Conservation (phyloP, 768 basidiomycete genomes). For the Serendipita sp. region DNA sequence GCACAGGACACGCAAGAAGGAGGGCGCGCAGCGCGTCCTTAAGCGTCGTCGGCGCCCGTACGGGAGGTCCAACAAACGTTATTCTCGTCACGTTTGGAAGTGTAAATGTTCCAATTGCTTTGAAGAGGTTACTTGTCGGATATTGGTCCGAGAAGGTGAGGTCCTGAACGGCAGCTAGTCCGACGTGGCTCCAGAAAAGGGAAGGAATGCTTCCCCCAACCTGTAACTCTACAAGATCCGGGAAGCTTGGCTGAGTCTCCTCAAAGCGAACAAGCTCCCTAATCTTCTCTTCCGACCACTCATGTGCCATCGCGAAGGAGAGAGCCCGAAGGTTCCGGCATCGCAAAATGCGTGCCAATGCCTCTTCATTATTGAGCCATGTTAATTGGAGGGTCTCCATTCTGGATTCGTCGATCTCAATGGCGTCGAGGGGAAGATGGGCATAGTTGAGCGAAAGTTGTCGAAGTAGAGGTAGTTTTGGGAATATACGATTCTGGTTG, state of each 20-base stretch:
- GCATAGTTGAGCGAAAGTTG: not conserved
- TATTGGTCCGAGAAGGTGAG: not conserved
- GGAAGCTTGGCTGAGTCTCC: not conserved
- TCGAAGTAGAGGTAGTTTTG: not conserved
- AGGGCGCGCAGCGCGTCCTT: not conserved
- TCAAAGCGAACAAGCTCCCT: not conserved
- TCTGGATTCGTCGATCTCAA: not conserved
- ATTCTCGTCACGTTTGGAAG: not conserved
- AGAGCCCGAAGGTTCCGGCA: not conserved
- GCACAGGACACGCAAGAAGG: not conserved
- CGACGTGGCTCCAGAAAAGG: not conserved
- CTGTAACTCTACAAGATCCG: not conserved
- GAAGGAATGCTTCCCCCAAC: not conserved
- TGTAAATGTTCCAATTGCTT: not conserved
- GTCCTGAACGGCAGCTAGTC: not conserved
- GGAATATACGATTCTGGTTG: not conserved
- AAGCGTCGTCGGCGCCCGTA: not conserved
- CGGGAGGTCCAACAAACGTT: not conserved
- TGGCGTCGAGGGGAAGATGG: not conserved
- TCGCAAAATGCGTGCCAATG: not conserved
- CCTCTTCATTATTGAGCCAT: not conserved
- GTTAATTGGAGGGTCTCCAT: not conserved
- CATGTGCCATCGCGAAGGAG: not conserved
- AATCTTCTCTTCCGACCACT: not conserved
- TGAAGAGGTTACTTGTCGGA: not conserved